These are phyloP conservation scores for Cytospora chrysosperma DNA, from an alignment of 2,329 filamentous ascomycete species.

Conservation along the genomic window DNA sequence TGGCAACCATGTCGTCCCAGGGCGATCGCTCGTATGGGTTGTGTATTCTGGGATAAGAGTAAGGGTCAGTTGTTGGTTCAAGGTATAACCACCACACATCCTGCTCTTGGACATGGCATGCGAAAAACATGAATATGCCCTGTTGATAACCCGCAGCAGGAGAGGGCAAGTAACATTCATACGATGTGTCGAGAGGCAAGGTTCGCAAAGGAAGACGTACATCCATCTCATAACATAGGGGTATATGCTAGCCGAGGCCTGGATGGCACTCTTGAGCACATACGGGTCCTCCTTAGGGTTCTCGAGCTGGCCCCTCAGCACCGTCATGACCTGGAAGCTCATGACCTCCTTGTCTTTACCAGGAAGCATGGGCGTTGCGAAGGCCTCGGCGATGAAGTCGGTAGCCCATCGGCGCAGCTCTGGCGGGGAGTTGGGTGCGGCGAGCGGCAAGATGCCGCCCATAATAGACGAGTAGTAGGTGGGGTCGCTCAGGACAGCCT, in stretches of 20 bases:
- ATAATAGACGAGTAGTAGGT: constrained; percentile 90
- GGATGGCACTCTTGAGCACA: constrained; percentile 83
- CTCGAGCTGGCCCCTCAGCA: constrained; percentile 68
- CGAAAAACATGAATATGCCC: constrained; percentile 28
- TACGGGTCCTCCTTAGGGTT: constrained; percentile 72
- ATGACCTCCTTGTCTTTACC: constrained; percentile 77
- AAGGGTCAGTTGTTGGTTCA: constrained; percentile 8
- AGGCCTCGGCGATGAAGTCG: constrained; percentile 93
- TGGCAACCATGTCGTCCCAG: constrained; percentile 85
- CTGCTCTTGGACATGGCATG: neutral
- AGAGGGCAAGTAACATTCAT: constrained; percentile 27
- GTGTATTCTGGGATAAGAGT: constrained; percentile 65
- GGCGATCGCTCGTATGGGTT: constrained; percentile 77
- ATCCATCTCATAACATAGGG: constrained; percentile 89
- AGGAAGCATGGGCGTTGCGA: constrained; percentile 83
- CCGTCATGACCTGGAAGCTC: constrained; percentile 74
- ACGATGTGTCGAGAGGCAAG: neutral
- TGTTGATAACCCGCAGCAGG: constrained; percentile 24
- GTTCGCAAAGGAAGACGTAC: constrained; percentile 58
- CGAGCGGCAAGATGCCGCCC: constrained; percentile 87
- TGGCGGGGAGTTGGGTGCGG: constrained; percentile 69
- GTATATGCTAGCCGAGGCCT: constrained; percentile 89
- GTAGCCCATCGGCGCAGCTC: constrained; percentile 94
- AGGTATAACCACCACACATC: neutral
- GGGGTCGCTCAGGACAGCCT: constrained; percentile 82